Percentiles rank a stretch among this genome's conserved stretches.
Evolutionary conservation across 2,329 filamentous ascomycete species (phyloP).

Genomic region (Cladophialophora yegresii): DNA sequence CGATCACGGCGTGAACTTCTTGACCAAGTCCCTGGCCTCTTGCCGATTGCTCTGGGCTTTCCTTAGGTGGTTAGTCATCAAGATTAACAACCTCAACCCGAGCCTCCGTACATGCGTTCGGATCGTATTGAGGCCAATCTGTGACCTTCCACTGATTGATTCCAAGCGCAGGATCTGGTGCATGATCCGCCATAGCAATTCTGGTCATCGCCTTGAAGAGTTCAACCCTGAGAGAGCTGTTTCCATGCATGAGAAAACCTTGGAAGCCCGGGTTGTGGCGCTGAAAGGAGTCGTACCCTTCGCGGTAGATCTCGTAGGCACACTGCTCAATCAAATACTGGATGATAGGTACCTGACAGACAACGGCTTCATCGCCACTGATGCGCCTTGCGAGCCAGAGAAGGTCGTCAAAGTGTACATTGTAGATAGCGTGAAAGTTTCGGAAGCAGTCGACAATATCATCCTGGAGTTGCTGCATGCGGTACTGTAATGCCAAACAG

Average conservation of each 20-base stretch:
- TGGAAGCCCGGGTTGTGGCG: slow-evolving; percentile 22
- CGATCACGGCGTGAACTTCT: background rate
- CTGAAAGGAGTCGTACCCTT: slow-evolving; percentile 25
- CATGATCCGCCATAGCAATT: slow-evolving; percentile 17
- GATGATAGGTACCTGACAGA: slow-evolving; percentile 22
- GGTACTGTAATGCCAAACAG: slow-evolving; percentile 31
- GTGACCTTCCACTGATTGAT: slow-evolving; percentile 23
- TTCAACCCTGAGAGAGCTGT: slow-evolving; percentile 18
- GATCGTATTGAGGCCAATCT: slow-evolving; percentile 3
- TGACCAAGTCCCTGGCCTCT: too few relatives aligned
- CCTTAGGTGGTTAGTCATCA: background rate
- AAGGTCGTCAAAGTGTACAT: slow-evolving; percentile 31
- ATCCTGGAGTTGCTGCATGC: slow-evolving; percentile 31
- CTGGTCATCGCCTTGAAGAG: slow-evolving; percentile 26
- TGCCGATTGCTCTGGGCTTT: background rate
- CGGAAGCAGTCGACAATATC: slow-evolving; percentile 32
- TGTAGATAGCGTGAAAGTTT: slow-evolving; percentile 21
- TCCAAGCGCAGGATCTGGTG: slow-evolving; percentile 26
- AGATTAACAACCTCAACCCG: background rate
- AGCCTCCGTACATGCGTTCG: background rate
- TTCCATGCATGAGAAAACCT: slow-evolving; percentile 15
- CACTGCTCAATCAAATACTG: slow-evolving; percentile 34
- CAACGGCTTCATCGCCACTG: slow-evolving; percentile 9
- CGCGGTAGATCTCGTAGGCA: slow-evolving; percentile 31
- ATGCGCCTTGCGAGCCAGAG: slow-evolving; percentile 30